A percentile compares a stretch with the other conserved stretches of the same genome.
phyloP scores from a whole-genome alignment of 2,329 filamentous ascomycete species.

The Aspergillus sp. region DNA sequence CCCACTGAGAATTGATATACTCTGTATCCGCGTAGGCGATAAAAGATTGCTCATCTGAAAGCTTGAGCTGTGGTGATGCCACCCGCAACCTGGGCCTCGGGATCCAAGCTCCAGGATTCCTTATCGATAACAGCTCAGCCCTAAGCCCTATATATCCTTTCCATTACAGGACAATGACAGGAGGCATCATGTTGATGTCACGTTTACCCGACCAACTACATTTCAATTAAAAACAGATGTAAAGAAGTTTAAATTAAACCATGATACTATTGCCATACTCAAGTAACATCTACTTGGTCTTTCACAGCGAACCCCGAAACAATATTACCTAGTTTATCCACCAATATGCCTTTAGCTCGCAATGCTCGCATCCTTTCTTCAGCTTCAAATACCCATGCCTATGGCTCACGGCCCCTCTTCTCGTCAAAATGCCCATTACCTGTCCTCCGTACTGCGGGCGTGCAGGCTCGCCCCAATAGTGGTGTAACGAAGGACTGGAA shows the following conservation, averaged over 20 bases:
- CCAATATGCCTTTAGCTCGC: constrained; percentile 12
- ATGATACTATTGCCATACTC: not conserved
- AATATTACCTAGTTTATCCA: constrained; percentile 1
- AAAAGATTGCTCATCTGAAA: not conserved
- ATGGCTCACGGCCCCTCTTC: constrained; percentile 18
- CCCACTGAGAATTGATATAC: not conserved
- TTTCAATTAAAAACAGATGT: not conserved
- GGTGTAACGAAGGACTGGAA: constrained; percentile 32
- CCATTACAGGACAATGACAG: constrained; percentile 17
- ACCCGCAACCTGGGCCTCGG: not conserved
- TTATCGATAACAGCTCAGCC: constrained; percentile 32
- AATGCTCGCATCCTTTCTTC: constrained; percentile 11
- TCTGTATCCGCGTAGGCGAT: not conserved
- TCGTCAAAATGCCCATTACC: constrained; percentile 19
- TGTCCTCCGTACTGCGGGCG: constrained; percentile 8
- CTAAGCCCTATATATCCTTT: constrained; percentile 18
- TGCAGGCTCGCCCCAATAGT: constrained; percentile 21
- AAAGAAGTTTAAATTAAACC: not conserved
- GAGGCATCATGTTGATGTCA: constrained; percentile 8
- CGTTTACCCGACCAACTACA: not conserved
- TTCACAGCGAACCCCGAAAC: not conserved
- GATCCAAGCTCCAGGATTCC: not conserved
- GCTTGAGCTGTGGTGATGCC: not conserved
- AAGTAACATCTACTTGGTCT: not conserved
- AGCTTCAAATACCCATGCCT: constrained; percentile 12